Base-by-base conservation (phyloP, 768 basidiomycete genomes). In the Goffeauzyma gilvescens region DNA sequence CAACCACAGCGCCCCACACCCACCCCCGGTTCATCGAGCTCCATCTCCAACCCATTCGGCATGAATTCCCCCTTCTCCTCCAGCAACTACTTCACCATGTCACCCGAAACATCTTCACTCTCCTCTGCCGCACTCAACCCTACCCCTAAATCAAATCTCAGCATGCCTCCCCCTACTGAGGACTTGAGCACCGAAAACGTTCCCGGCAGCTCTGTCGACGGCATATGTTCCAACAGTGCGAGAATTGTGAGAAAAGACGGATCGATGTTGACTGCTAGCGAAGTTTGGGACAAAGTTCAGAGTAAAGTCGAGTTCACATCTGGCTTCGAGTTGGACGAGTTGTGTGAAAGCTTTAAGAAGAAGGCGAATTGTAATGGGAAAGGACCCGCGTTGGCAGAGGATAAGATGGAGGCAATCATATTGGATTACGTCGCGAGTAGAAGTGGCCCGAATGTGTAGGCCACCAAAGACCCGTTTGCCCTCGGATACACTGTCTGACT, bases 11-110 rank as follows among this genome's bases (percentile, higher is more conserved):
- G n/a, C n/a, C n/a, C n/a, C n/a, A n/a, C n/a, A n/a, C n/a, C n/a
- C n/a, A n/a, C n/a, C n/a, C n/a, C n/a, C n/a, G n/a, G n/a, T n/a
- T n/a, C n/a, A n/a, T n/a, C n/a, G n/a, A n/a, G n/a, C n/a, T n/a
- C n/a, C n/a, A 20, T 18, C 26, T 18, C 26, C 3, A 30, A 10
- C 24, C 12, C 8, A 25, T n/a, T 22, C 39, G 28, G 20, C 9
- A 26, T n/a, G 39, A 4, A 41, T 32, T 3, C 28, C 27, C 37
- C 40, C 1, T 60, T 62, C 42, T 56, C 55, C 22, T 58, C 60
- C 10, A 53, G 47, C 24, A 57, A 57, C 17, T 60, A 58, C 46
- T 53, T 62, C 38, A 58, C 58, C 48, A 55, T 55, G 42, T 57
- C 55, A 6, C 60, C 60, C 1, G 59, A 59, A 20, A 51, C 60